These are phyloP conservation scores for Thielaviopsis euricoi DNA, from an alignment of 2,329 filamentous ascomycete genomes.

Conservation along the genomic window DNA sequence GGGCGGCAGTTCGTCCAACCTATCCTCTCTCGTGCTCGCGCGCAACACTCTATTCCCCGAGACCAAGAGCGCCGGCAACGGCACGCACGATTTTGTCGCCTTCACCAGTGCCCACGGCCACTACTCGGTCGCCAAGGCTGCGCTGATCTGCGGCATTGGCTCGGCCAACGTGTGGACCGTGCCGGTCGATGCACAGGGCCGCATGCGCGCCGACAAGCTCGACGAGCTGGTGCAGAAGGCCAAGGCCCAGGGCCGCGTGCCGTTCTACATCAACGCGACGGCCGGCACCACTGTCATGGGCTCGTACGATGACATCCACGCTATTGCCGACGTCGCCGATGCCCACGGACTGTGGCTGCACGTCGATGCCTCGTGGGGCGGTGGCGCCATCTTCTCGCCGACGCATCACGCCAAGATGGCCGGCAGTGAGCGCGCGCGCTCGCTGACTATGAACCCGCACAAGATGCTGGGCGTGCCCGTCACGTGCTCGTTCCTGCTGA, in stretches of 20 bases:
- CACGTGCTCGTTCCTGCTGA: conserved; percentile 80
- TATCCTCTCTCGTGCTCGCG: conserved; percentile 71
- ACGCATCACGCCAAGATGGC: conserved; percentile 45
- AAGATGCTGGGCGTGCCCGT: conserved; percentile 92
- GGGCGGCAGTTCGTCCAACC: conserved; percentile 72
- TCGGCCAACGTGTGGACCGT: conserved; percentile 56
- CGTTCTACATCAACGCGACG: conserved; percentile 90
- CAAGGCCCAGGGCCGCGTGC: conserved; percentile 53
- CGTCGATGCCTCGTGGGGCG: conserved; percentile 85
- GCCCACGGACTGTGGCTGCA: conserved; percentile 74
- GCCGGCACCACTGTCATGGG: conserved; percentile 89
- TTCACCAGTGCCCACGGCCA: conserved; percentile 87
- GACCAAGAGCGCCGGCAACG: conserved; percentile 60
- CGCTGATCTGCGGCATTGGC: conserved; percentile 78
- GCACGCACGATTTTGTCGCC: conserved; percentile 49
- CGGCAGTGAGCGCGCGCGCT: conserved; percentile 61
- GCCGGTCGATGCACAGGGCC: conserved; percentile 53
- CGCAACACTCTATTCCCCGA: conserved; percentile 71
- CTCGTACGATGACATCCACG: conserved; percentile 65
- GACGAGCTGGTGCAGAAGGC: conserved; percentile 45
- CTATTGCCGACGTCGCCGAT: conserved; percentile 54
- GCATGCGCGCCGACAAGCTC: conserved; percentile 53
- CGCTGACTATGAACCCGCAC: conserved; percentile 79
- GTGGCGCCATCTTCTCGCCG: conserved; percentile 61
- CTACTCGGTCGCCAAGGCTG: conserved; percentile 88